These are phyloP conservation scores for Pyrenophora tritici-repentis DNA, from an alignment of 2,329 filamentous ascomycete genomes.

Conservation along the genomic window DNA sequence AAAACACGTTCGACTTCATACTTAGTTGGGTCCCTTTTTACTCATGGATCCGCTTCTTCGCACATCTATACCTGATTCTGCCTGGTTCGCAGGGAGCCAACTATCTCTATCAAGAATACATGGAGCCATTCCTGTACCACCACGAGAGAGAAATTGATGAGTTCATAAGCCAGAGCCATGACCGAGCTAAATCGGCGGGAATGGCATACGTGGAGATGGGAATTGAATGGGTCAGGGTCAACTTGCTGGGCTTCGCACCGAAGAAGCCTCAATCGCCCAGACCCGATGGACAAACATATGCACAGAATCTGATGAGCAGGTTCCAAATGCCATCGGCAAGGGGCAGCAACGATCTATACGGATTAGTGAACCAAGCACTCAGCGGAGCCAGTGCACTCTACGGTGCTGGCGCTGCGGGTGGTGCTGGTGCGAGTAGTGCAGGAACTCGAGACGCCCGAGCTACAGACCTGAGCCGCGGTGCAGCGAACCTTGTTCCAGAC, in stretches of 20 bases:
- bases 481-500: constrained; percentile 69
- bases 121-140: constrained; percentile 85
- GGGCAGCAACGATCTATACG: constrained; percentile 73
- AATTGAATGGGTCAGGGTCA: constrained; percentile 67
- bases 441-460: constrained; percentile 49
- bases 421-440: not conserved
- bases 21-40: constrained; percentile 94
- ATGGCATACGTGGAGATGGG: constrained; percentile 60
- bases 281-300: constrained; percentile 64
- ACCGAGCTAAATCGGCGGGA: constrained; percentile 75
- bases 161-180: constrained; percentile 81
- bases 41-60: constrained; percentile 82
- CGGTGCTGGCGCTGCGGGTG: constrained; percentile 21
- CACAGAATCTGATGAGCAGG: constrained; percentile 78
- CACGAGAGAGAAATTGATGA: constrained; percentile 90
- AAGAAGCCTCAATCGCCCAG: constrained; percentile 48
- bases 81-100: constrained; percentile 95
- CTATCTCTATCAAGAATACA: constrained; percentile 78
- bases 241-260: constrained; percentile 77
- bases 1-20: constrained; percentile 87
- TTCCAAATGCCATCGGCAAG: constrained; percentile 80
- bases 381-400: constrained; percentile 62
- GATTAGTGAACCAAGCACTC: constrained; percentile 75
- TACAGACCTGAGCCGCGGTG: constrained; percentile 61
- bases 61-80: constrained; percentile 93